Percentiles rank a stretch among this genome's conserved stretches.
Evolutionary conservation across 495 filamentous ascomycete genomes (phyloP).

Genomic region (Talaromyces wortmannii): DNA sequence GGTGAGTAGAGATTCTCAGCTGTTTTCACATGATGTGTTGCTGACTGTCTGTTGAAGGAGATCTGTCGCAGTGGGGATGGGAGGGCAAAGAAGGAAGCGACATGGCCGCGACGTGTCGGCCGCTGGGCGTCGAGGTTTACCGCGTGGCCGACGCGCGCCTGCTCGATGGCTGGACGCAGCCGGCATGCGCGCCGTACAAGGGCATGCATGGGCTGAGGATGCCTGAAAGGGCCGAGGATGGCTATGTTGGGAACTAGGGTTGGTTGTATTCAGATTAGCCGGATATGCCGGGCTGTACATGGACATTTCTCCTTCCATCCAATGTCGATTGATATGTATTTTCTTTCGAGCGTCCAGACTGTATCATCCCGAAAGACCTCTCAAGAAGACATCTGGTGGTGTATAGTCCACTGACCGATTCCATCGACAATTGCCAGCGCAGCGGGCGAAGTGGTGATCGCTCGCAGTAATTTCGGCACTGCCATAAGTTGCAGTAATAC

Average conservation of each 20-base stretch:
- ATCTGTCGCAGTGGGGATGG: conserved; percentile 72
- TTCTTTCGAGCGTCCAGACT: too few relatives aligned
- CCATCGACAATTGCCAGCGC: too few relatives aligned
- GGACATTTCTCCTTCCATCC: background rate
- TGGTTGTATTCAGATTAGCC: background rate
- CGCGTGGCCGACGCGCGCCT: conserved; percentile 44
- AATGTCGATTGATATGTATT: too few relatives aligned
- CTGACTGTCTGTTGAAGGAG: conserved; percentile 37
- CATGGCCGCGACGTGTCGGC: conserved; percentile 70
- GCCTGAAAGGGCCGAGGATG: conserved; percentile 22
- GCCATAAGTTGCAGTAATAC: too few relatives aligned
- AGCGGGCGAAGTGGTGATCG: too few relatives aligned
- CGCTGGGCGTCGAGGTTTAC: conserved; percentile 65
- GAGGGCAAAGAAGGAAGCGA: conserved; percentile 53
- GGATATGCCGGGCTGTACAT: background rate
- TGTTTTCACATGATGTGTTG: background rate
- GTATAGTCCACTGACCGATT: too few relatives aligned
- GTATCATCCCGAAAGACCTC: too few relatives aligned
- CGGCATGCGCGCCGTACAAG: conserved; percentile 49
- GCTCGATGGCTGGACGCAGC: conserved; percentile 53
- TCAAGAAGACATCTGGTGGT: too few relatives aligned
- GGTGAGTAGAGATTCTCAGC: conserved; percentile 21
- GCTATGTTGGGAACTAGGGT: conserved; percentile 22
- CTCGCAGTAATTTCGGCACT: too few relatives aligned
- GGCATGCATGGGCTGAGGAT: conserved; percentile 62